Conservation (phyloP, 108 stramenopile genomes). For the Cyclostephanos invisitatus region DNA sequence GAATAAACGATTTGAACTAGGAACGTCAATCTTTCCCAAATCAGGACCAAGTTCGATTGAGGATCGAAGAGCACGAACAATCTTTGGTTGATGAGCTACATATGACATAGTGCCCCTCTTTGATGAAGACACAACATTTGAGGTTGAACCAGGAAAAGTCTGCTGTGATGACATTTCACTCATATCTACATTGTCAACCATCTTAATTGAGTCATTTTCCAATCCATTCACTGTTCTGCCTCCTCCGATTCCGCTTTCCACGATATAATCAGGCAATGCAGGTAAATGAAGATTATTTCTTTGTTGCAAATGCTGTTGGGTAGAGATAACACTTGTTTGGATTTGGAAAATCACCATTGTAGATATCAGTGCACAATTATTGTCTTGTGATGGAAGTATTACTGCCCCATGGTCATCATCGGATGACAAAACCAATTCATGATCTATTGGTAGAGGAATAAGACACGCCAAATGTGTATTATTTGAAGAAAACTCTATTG, state of each 20-base stretch:
- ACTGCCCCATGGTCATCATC: background rate
- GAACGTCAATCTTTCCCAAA: background rate
- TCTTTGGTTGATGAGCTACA: constrained; percentile 38
- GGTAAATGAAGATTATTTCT: constrained; percentile 26
- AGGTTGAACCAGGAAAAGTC: background rate
- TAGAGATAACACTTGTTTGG: constrained; percentile 22
- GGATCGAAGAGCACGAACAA: constrained; percentile 19
- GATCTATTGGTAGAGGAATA: constrained; percentile 28
- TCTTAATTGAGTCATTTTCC: background rate
- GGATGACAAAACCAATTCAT: constrained; percentile 20
- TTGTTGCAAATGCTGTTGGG: constrained; percentile 20
- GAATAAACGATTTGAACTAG: constrained; percentile 18
- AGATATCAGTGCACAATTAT: constrained; percentile 8
- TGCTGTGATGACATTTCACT: constrained; percentile 7
- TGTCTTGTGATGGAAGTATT: constrained; percentile 4
- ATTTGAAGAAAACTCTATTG: constrained; percentile 39
- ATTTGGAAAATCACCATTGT: constrained; percentile 42
- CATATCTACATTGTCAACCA: background rate
- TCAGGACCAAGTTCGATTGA: constrained; percentile 4
- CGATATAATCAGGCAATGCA: constrained; percentile 35
- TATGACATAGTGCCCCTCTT: constrained; percentile 13
- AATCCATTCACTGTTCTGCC: constrained; percentile 3
- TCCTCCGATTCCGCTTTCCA: constrained; percentile 17
- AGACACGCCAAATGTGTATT: constrained; percentile 38
- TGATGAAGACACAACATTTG: background rate